Conservation (phyloP, 495 filamentous ascomycete genomes). For the Trypethelium eluteriae region DNA sequence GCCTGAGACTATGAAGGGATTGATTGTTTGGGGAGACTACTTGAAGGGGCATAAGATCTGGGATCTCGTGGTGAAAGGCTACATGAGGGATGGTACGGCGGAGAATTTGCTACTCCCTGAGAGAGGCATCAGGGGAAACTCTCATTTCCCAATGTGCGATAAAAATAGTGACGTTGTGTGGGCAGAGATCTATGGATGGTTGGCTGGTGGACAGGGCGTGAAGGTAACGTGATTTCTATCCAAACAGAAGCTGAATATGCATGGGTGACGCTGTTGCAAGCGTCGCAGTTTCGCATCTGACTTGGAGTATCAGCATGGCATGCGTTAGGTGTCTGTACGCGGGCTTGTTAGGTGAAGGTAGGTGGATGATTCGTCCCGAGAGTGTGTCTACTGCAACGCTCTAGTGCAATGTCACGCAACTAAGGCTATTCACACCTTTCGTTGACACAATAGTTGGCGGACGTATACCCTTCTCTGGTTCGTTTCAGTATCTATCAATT, state of each 20-base stretch:
- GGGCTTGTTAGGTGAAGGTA: background rate
- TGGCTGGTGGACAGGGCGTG: background rate
- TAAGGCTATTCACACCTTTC: background rate
- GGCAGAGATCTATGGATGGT: conserved; percentile 8
- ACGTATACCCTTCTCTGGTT: background rate
- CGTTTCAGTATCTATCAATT: conserved; percentile 5
- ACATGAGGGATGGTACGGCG: background rate
- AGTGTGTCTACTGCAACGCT: conserved; percentile 6
- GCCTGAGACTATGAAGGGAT: background rate
- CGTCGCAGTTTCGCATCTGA: background rate
- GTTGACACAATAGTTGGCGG: no score
- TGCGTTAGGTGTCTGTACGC: background rate
- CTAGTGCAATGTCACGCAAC: conserved; percentile 7
- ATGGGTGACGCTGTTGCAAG: background rate
- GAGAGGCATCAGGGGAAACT: background rate
- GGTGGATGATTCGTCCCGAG: background rate
- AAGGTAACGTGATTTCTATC: background rate
- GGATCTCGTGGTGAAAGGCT: background rate
- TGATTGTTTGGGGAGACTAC: conserved; percentile 4
- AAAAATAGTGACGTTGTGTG: conserved; percentile 5
- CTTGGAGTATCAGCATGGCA: background rate
- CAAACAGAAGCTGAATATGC: background rate
- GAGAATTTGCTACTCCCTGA: conserved; percentile 1
- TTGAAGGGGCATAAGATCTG: conserved; percentile 4
- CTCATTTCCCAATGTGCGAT: conserved; percentile 11